Conservation (phyloP, 2,329 filamentous ascomycete species). For the Sarocladiaceae sp. region DNA sequence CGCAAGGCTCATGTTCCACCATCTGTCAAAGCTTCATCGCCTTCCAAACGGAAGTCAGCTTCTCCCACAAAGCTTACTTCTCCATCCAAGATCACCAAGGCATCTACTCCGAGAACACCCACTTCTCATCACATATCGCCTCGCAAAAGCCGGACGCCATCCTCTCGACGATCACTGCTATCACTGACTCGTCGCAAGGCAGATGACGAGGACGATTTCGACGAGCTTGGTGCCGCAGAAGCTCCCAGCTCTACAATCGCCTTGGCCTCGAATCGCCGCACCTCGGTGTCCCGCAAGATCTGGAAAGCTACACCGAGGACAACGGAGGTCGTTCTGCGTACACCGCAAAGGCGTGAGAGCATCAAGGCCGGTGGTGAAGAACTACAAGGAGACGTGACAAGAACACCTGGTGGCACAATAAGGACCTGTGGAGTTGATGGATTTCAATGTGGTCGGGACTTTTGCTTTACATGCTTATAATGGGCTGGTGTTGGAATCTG, state of each 20-base stretch:
- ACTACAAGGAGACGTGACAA: constrained; percentile 22
- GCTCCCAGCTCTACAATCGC: neutral
- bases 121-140: constrained; percentile 23
- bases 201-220: constrained; percentile 24
- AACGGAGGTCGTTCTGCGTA: neutral
- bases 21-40: neutral
- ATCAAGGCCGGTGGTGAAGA: constrained; percentile 11
- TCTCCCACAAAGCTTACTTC: neutral
- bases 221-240: constrained; percentile 14
- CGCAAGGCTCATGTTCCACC: neutral
- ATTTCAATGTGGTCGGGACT: constrained; percentile 51
- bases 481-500: too few species aligned
- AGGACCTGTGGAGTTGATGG: constrained; percentile 51
- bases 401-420: constrained; percentile 46
- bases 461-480: constrained; percentile 56
- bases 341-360: neutral
- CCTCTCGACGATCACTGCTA: constrained; percentile 32
- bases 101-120: constrained; percentile 21
- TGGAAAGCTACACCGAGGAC: constrained; percentile 16
- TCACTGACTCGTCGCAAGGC: constrained; percentile 36
- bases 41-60: neutral
- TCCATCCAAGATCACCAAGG: constrained; percentile 1
- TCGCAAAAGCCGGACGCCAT: constrained; percentile 26
- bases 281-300: constrained; percentile 1
- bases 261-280: neutral